Evolutionary conservation across 352 stramenopile species (phyloP), one percentile per base, ranked within the genome.

Genomic region (Aphanomyces euteiches): DNA sequence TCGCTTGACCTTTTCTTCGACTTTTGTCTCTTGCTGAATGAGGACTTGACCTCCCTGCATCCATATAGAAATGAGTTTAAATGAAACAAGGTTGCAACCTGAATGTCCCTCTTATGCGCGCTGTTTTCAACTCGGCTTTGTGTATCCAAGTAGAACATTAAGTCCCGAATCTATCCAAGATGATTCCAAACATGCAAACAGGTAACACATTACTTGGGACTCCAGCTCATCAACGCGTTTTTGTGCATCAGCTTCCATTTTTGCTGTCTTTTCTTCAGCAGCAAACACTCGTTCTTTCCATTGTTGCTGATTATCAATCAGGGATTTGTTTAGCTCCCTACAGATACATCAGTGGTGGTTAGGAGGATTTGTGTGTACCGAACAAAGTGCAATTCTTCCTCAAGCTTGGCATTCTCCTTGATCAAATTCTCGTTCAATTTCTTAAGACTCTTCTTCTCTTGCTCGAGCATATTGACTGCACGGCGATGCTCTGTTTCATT

Each of bases 111-210:
- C 36, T 82, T 82, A 48, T 95, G 80, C 36, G 73, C 65, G 69
- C 86, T 94, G 47, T 91, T 79, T 64, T 92, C 85, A 3, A 96
- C 82, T 68, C 92, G 92, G 75, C 73, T 92, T 67, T 95, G 89
- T 39, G 87, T 94, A 67, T 96, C 89, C 37, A 96, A 69, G 72
- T 95, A 95, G 69, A 96, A 95, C 89, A 96, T 96, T 7, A 96
- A 67, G 72, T 96, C 89, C 36, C 85, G 83, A 36, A 84, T 78
- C 76, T 83, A 47, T 12, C 61, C 50, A 3, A 13, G 34, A 3
- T 61, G 17, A 40, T 15, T 4, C 69, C n/a, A 5, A 4, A 45
- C 3, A 2, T 28, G 19, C 43, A 15, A 21, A 13, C 19, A 67
- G 10, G 47, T 12, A 40, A 8, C 2, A 2, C 28, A 10, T 47